Percentiles rank a stretch among this genome's conserved stretches.
These are phyloP conservation scores for Aspergillus quadricinctus DNA, from an alignment of 2,329 filamentous ascomycete species.

Conservation along the genomic window DNA sequence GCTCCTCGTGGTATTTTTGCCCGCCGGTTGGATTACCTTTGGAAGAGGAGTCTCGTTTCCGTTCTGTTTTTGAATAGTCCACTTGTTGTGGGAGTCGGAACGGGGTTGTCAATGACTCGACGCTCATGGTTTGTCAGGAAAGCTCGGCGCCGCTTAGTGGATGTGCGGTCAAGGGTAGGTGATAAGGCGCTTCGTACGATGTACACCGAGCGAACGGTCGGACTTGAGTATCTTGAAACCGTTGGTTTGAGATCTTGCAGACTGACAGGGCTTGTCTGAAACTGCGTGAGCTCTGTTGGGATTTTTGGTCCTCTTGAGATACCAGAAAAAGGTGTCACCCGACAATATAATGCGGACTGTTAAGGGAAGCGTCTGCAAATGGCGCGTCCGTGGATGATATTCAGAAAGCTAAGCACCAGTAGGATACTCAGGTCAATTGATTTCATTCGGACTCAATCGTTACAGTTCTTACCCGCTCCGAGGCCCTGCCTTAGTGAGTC, in stretches of 20 bases:
- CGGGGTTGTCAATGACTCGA: constrained; percentile 15
- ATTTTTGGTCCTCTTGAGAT: neutral
- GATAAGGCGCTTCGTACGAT: neutral
- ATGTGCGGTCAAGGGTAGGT: constrained; percentile 2
- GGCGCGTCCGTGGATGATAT: neutral
- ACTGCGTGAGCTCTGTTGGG: neutral
- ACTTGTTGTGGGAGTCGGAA: constrained; percentile 10
- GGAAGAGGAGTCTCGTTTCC: constrained; percentile 6
- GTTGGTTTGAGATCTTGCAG: neutral
- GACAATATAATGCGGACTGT: neutral
- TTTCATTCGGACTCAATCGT: neutral
- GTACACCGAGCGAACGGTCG: too few species aligned
- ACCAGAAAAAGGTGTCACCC: neutral
- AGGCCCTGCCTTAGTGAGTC: neutral
- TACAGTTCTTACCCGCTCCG: too few species aligned
- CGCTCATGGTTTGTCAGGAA: constrained; percentile 16
- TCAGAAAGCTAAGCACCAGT: neutral
- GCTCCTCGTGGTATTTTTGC: constrained; percentile 6
- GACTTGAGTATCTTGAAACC: too few species aligned
- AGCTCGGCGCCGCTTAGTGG: neutral
- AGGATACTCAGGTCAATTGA: neutral
- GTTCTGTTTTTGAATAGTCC: constrained; percentile 12
- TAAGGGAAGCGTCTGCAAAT: neutral
- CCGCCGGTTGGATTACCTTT: constrained; percentile 2
- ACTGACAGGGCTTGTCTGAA: neutral